Evolutionary conservation across 345 rosid genomes (phyloP), one percentile per base, ranked within the genome.

Genomic region (Noccaea bulbosa): DNA sequence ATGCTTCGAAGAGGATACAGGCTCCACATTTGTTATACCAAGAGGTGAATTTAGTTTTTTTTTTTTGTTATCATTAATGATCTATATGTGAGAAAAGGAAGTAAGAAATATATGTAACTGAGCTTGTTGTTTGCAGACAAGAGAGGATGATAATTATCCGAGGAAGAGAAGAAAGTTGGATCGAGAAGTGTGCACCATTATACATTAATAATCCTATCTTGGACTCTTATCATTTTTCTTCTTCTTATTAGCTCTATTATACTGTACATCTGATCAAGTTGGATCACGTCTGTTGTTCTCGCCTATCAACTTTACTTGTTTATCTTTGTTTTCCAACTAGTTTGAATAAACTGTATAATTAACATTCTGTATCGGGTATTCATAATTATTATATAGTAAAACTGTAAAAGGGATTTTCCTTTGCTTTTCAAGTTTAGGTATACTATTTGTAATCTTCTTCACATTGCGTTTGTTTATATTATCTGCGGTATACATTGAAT

Each of bases 1-100:
- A 94, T 82, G 89, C 92, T 33, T 94, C 95, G 5, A 94, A 94
- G 81, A 85, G 98, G 79, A 80, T 94, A 30, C 85, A 76, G 35
- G 93, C 87, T 66, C 89, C 89, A 10, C 79, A 76, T 71, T 79
- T 76, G 70, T 39, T 81, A 11, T 77, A 76, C 63, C 81, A 82
- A 57, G 92, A 89, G 95, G 95, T 88, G 30, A 38, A 5, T 75
- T 51, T 51, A 20, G 22, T 20, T 20, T 9, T 12, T 10, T 20
- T 20, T 9, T 12, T 10, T 20, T 48, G 0, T 40, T 38, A 7
- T 4, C 17, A 37, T 4, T 56, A 5, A 5, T 30, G 5, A 4
- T 12, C 3, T 1, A 46, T 38, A 5, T 47, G 27, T 16, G 57
- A 40, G 56, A 37, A 49, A 49, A 49, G 49, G 12, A 49, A 33